Base-by-base conservation (phyloP, 371 early-diverging fungal species). In the Actinomortierella ambigua region DNA sequence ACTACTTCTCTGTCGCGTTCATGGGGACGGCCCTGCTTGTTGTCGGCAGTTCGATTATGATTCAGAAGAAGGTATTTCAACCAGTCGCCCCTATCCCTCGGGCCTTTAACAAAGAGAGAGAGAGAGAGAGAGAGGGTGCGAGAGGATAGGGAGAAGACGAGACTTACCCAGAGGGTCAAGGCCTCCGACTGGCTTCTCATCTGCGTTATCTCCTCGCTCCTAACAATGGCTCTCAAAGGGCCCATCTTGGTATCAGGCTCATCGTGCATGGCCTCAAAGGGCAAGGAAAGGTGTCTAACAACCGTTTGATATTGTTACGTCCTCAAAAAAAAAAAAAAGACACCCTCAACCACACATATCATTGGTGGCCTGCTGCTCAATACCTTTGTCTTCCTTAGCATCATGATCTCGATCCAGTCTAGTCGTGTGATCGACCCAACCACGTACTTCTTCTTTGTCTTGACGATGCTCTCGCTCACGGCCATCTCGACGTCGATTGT, bases 1-100 rank as follows among this genome's bases (percentile, higher is more conserved):
- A 89, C 78, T 92, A 86, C 76, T 93, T 92, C 65, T 87, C 90
- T 2, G 81, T 85, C 17, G 82, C 75, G 27, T 90, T 82, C 56
- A 90, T 87, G 68, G 77, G 78, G 17, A 80, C 83, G 42, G 88
- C 88, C 68, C 63, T 92, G 18, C 28, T 84, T 6, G 80, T 78
- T 27, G 85, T 88, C 55, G 66, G 79, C 18, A 69, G 81, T 41
- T 78, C 89, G 13, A 75, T 91, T 59, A 80, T 79, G 70, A 81
- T 81, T 40, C 90, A 91, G 55, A 86, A 79, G 56, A 77, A 78
- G 80, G 89, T 88, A 82, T 43, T 40, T 27, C 18, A 23, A 42
- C 23, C 29, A 39, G 39, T n/a, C n/a, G n/a, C n/a, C n/a, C n/a
- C n/a, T n/a, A n/a, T n/a, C n/a, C n/a, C n/a, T n/a, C n/a, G n/a